Percentiles rank a stretch among this genome's conserved stretches.
These are phyloP conservation scores for Beauveria asiatica DNA, from an alignment of 2,329 filamentous ascomycete species.

Conservation along the genomic window DNA sequence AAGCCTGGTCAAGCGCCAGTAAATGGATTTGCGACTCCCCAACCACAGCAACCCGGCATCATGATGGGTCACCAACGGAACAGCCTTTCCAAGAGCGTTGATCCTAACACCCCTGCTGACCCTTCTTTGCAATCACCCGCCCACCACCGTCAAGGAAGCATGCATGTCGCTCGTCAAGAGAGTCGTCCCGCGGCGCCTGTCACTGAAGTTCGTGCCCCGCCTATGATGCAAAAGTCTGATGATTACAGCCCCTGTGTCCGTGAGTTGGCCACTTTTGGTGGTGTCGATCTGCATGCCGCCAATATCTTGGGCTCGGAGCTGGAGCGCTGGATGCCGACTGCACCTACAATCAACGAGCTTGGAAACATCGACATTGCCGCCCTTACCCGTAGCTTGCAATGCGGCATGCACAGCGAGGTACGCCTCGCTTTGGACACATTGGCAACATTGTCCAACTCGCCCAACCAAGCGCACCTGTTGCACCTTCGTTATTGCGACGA, in stretches of 20 bases:
- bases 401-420: constrained; percentile 83
- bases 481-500: constrained; percentile 74
- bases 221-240: constrained; percentile 37
- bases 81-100: constrained; percentile 44
- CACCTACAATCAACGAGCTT: constrained; percentile 67
- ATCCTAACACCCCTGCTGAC: constrained; percentile 24
- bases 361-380: constrained; percentile 87
- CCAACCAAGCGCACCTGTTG: constrained; percentile 54
- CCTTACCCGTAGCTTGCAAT: constrained; percentile 81
- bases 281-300: constrained; percentile 59
- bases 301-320: constrained; percentile 59
- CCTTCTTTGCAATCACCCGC: constrained; percentile 24
- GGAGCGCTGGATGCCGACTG: constrained; percentile 59
- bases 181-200: constrained; percentile 19
- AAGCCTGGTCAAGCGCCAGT: constrained; percentile 30
- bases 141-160: constrained; percentile 24
- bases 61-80: constrained; percentile 36
- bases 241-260: constrained; percentile 49
- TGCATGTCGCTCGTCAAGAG: constrained; percentile 29
- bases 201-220: constrained; percentile 22
- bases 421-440: constrained; percentile 81
- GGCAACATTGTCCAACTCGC: constrained; percentile 55
- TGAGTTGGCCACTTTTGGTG: constrained; percentile 56
- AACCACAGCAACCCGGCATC: constrained; percentile 19
- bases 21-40: constrained; percentile 30